Base-by-base conservation (phyloP, 768 basidiomycete species). In the Ramaria sp. region DNA sequence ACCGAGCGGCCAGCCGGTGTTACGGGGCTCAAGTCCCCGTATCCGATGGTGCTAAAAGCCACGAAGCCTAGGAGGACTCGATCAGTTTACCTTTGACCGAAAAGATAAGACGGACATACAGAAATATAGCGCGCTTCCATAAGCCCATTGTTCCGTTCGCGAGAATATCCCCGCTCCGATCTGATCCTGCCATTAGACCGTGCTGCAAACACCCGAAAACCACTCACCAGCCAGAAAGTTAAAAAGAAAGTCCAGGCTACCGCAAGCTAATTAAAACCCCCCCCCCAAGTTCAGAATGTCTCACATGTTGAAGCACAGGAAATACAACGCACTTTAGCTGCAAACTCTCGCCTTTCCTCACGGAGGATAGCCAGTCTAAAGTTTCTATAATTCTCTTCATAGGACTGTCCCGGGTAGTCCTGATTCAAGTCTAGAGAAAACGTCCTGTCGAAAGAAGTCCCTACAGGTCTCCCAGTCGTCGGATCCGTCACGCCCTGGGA, bases 1-100 rank as follows among this genome's bases (percentile, higher is more conserved):
- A 90, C 73, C 13, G 83, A 78, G 22, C 85, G 78, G 10, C 88
- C 88, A 3, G 83, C 78, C 10, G 82, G 78, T 0, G 83, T 81
- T 48, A 64, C 62, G 0, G 85, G 87, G 0, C 76, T 59, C 13
- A 73, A 69, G 61, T 89, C 87, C n/a, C 83, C 77, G 43, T 51
- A 63, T 13, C 87, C 88, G 27, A 88, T 80, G 0, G 83, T 87
- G 0, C 78, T 78, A 68, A 90, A 88, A 9, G 83, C 66, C 48
- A 84, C 68, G 61, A 86, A 83, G 62, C 85, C 85, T 87, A 57
- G 30, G 1, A 16, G 39, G 22, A 24, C 43, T 22, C 38, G 1
- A 15, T 52, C 9, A 39, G 24, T 24, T 30, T 15, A 45, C n/a
- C 53, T 24, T 49, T 32, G 8, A 16, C 10, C 1, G 2, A 22